Percentiles rank a stretch among this genome's conserved stretches.
phyloP scores from a whole-genome alignment of 2,329 filamentous ascomycete genomes.

The Thermothelomyces thermophilus region DNA sequence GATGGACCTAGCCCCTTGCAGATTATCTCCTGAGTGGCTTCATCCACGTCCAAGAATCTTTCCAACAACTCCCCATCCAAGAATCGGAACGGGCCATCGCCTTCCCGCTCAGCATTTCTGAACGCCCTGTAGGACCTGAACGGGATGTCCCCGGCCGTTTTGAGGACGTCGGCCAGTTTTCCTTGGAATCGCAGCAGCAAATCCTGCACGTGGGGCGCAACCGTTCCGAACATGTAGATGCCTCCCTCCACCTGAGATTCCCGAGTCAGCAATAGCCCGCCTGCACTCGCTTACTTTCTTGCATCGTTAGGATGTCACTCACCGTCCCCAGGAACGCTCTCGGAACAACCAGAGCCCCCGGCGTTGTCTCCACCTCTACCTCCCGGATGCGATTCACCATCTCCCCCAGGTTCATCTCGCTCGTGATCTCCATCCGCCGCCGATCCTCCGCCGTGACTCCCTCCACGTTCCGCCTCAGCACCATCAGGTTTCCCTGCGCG shows the following conservation, averaged over 20 bases:
- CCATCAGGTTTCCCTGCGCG: conserved; percentile 77
- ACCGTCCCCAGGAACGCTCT: conserved; percentile 86
- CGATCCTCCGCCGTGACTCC: conserved; percentile 71
- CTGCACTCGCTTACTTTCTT: neutral
- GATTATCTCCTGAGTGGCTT: conserved; percentile 47
- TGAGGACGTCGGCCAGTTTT: conserved; percentile 59
- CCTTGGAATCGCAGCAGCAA: conserved; percentile 76
- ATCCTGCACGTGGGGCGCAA: conserved; percentile 65
- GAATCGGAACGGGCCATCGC: conserved; percentile 75
- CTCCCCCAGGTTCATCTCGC: conserved; percentile 82
- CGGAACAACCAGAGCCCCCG: conserved; percentile 65
- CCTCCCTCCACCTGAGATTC: conserved; percentile 69
- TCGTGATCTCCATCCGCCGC: conserved; percentile 62
- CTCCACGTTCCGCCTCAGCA: conserved; percentile 66
- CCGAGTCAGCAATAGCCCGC: neutral
- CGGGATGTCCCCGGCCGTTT: conserved; percentile 63
- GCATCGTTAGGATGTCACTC: conserved; percentile 32
- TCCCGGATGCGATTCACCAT: conserved; percentile 84
- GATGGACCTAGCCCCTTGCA: conserved; percentile 52
- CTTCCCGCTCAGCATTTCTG: conserved; percentile 61
- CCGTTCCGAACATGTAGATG: conserved; percentile 81
- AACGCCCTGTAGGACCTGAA: conserved; percentile 82
- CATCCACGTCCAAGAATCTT: conserved; percentile 66
- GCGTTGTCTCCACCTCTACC: conserved; percentile 59
- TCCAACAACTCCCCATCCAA: conserved; percentile 91